A percentile compares a stretch with the other conserved stretches of the same genome.
phyloP scores from a whole-genome alignment of 1,284 basidiomycete species.

The Tranzscheliella williamsii region DNA sequence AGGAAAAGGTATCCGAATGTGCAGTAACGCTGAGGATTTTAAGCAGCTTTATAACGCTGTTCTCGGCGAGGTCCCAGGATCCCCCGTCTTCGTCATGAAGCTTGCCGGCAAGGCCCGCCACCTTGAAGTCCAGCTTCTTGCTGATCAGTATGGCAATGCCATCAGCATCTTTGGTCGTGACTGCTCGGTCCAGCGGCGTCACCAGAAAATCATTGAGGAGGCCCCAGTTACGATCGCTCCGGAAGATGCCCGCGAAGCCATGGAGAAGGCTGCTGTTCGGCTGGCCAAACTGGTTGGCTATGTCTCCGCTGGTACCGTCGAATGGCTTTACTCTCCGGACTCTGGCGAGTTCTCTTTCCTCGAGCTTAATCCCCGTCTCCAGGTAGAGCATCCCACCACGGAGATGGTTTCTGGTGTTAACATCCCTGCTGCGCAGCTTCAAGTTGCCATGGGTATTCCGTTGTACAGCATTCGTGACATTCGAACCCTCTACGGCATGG shows the following conservation, averaged over 20 bases:
- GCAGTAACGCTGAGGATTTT: constrained; percentile 72
- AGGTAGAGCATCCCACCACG: constrained; percentile 94
- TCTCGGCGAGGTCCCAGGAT: constrained; percentile 90
- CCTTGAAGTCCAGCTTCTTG: constrained; percentile 95
- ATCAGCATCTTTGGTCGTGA: constrained; percentile 99
- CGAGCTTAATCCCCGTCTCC: constrained; percentile 98
- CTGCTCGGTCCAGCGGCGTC: constrained; percentile 98
- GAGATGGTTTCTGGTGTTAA: constrained; percentile 99
- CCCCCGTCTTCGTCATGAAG: constrained; percentile 99
- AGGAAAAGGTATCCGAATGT: constrained; percentile 76
- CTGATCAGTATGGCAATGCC: constrained; percentile 98
- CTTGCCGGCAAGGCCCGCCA: constrained; percentile 96
- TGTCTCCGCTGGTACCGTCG: constrained; percentile 97
- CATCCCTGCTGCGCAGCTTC: constrained; percentile 93
- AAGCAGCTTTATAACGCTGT: constrained; percentile 93
- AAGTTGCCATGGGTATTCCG: constrained; percentile 97
- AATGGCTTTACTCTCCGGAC: constrained; percentile 93
- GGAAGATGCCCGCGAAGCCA: constrained; percentile 76
- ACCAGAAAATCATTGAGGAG: constrained; percentile 99
- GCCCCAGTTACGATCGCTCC: constrained; percentile 94
- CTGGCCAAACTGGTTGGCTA: constrained; percentile 98
- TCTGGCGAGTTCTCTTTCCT: constrained; percentile 96
- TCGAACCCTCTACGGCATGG: constrained; percentile 83
- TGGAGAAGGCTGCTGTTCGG: constrained; percentile 98
- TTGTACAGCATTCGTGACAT: constrained; percentile 95